Conservation (phyloP, 2,329 filamentous ascomycete genomes). For the Teratosphaeria gauchensis region DNA sequence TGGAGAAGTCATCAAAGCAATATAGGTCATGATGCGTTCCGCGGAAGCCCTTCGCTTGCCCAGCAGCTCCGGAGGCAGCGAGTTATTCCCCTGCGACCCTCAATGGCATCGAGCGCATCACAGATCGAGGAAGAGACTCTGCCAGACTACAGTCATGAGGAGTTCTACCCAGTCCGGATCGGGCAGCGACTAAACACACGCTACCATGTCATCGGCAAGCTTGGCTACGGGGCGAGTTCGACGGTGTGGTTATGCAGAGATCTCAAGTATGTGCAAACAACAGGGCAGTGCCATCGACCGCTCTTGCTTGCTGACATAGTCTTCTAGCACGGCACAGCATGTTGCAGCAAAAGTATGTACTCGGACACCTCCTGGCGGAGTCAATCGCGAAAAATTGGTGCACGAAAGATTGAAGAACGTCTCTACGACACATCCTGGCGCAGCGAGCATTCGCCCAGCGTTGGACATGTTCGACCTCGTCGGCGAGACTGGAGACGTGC, state of each 20-base stretch:
- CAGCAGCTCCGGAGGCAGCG: neutral
- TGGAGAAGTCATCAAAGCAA: too few relatives aligned
- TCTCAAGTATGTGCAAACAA: conserved; percentile 14
- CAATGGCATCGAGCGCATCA: neutral
- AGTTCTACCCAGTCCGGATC: conserved; percentile 27
- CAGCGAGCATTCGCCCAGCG: conserved; percentile 2
- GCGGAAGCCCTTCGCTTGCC: too few relatives aligned
- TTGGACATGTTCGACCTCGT: neutral
- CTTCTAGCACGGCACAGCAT: neutral
- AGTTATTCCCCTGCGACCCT: neutral
- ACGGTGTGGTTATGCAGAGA: conserved; percentile 34
- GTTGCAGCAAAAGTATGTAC: conserved; percentile 5
- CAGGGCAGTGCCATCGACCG: neutral
- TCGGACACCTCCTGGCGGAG: neutral
- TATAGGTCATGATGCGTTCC: too few relatives aligned
- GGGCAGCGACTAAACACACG: conserved; percentile 21
- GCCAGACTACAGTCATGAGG: conserved; percentile 10
- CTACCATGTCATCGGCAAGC: conserved; percentile 32
- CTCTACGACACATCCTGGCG: conserved; percentile 3
- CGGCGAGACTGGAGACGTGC: too few relatives aligned
- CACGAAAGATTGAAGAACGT: neutral
- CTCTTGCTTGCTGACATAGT: neutral
- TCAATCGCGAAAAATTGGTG: neutral
- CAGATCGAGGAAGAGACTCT: conserved; percentile 13
- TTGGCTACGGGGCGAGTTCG: conserved; percentile 32